Evolutionary conservation across 768 basidiomycete genomes (phyloP).

Genomic region (Amyloporia xantha): DNA sequence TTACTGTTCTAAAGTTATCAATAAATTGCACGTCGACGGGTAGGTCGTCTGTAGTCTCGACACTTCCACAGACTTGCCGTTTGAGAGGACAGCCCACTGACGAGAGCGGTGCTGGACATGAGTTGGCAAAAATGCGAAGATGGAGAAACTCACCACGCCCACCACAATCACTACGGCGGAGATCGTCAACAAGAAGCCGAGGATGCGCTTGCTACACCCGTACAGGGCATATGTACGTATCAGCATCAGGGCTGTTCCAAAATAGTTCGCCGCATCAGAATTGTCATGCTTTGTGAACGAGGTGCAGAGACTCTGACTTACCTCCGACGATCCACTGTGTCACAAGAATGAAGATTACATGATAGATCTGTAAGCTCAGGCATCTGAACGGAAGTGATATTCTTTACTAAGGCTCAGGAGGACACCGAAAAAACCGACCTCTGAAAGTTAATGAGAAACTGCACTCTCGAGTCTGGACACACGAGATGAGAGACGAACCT

Average conservation of each 20-base stretch:
- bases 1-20: too few species aligned
- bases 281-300: neutral
- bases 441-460: too few species aligned
- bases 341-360: neutral
- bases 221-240: neutral
- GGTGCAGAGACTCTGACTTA: neutral
- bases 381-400: neutral
- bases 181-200: neutral
- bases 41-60: too few species aligned
- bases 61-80: too few species aligned
- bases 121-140: neutral
- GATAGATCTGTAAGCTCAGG: neutral
- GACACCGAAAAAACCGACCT: too few species aligned
- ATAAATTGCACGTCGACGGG: too few species aligned
- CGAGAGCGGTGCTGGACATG: too few species aligned
- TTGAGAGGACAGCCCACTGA: neutral
- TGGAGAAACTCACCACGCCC: neutral
- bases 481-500: neutral
- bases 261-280: neutral
- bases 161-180: neutral
- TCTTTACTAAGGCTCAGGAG: neutral
- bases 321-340: too few species aligned
- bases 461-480: neutral
- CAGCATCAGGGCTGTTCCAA: neutral
- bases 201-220: neutral